Base-by-base conservation (phyloP, 768 basidiomycete species). In the Thelephora ganbajun region DNA sequence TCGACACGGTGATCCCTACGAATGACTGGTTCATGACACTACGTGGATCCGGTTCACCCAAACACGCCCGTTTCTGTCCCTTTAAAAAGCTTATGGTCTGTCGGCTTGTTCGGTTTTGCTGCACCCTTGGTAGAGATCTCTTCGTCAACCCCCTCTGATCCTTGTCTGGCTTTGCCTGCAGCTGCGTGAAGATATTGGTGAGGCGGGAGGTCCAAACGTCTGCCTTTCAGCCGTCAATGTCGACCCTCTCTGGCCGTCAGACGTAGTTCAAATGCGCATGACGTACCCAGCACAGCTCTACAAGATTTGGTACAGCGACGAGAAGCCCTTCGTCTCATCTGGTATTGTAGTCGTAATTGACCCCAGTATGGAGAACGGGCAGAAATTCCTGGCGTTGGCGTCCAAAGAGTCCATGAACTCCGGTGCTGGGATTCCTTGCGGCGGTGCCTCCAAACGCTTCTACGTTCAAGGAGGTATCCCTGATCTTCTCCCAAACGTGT, bases 351-450 rank as follows among this genome's bases (percentile, higher is more conserved):
- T 30, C 9, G 9, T 30, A 30, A 30, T 30, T 30, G 14, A 52
- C 53, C 30, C 61, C 34, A 84, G 59, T 2, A 97, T 66, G 6
- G 87, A 83, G 63, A 96, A 92, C 2, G 83, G 78, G 63, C 94
- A 98, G 61, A 84, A 97, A 58, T 94, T 96, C 48, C 97, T 70
- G 1, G 94, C 81, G 59, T 99, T 99, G 50, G 92, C 80, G 56
- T 91, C 86, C 61, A 98, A 65, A 0, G 84, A 83, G 55, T 80
- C 82, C 11, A 64, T 59, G 3, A 86, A 61, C 6, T 58, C 50
- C 2, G 85, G 84, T 0, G 63, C 62, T 1, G 72, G 67, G 6
- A 74, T 60, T 11, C 18, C 11, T 23, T 67, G 70, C 1, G 73
- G 65, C 83, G 2, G 80, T 76, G 13, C 67, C 70, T 14, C 77